Evolutionary conservation across 345 rosid genomes (phyloP), one percentile per base, ranked within the genome.

Genomic region (Populus euphratica): DNA sequence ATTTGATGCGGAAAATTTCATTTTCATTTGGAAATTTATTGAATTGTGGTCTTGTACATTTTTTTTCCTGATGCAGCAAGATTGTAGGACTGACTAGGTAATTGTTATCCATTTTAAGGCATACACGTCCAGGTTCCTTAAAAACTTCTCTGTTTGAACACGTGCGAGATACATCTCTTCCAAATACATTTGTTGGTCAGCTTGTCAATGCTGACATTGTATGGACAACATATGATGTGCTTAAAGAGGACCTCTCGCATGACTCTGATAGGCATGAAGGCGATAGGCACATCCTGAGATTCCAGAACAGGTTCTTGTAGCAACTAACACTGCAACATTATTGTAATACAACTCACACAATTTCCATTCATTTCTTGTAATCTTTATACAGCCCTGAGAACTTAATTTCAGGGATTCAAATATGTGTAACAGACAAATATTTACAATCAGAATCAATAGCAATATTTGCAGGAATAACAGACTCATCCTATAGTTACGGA

Each of bases 191-290:
- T 25, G 27, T 95, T 59, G 75, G 80, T 67, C 93, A 91, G 83
- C 92, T 95, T 79, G 83, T 91, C 71, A 79, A 75, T 75, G 89
- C 92, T 73, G 98, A 95, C 81, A 89, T 93, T 74, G 92, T 95
- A 63, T 85, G 93, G 84, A 93, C 99, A 76, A 90, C 98, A 27
- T 95, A 95, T 78, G 99, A 95, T 84, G 98, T 95, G 76, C 97
- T 95, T 64, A 95, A 87, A 86, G 98, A 93, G 86, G 99, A 95
- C 88, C 83, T 95, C 70, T 92, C 97, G 16, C 99, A 95, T 76
- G 98, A 95, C 79, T 86, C 85, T 67, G 99, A 95, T 79, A 86
- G 99, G 87, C 98, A 92, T 83, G 93, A 89, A 81, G 99, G 99
- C 77, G 98, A 92, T 84, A 89, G 98, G 38, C 98, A 78, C 73